phyloP scores from a whole-genome alignment of 1,139 yeast species.

The Tardiomyces depauwii region DNA sequence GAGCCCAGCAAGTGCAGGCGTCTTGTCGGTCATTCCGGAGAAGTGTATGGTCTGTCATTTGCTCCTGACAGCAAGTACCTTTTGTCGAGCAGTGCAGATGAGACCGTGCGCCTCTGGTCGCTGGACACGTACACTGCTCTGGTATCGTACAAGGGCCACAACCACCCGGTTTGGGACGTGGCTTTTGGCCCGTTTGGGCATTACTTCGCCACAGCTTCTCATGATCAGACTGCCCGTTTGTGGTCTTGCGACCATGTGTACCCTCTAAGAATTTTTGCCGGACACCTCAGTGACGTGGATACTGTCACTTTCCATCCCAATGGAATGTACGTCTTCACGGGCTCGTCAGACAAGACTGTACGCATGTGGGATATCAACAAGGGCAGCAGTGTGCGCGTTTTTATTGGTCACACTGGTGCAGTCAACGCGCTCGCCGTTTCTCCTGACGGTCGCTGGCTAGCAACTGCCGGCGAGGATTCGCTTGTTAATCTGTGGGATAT shows the following conservation, averaged over 20 bases:
- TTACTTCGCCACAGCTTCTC: conserved; percentile 94
- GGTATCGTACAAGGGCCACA: conserved; percentile 93
- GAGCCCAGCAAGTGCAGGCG: conserved; percentile 37
- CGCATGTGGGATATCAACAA: conserved; percentile 96
- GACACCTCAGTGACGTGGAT: conserved; percentile 94
- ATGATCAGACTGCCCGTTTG: conserved; percentile 92
- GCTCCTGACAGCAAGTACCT: conserved; percentile 83
- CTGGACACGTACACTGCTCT: conserved; percentile 80
- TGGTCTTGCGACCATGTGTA: conserved; percentile 99
- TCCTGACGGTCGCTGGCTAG: conserved; percentile 96
- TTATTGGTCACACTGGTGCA: conserved; percentile 88
- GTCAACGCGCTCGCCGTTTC: conserved; percentile 79
- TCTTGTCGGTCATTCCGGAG: conserved; percentile 86
- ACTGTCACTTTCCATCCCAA: conserved; percentile 94
- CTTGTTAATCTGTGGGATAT: conserved; percentile 89
- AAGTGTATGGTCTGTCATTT: conserved; percentile 83
- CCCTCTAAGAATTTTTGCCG: conserved; percentile 92
- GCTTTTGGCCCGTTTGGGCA: conserved; percentile 91
- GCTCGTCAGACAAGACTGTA: conserved; percentile 90
- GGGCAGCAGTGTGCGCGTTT: conserved; percentile 87
- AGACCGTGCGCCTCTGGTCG: conserved; percentile 89
- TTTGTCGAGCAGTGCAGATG: conserved; percentile 81
- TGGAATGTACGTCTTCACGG: conserved; percentile 86
- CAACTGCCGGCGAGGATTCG: conserved; percentile 92
- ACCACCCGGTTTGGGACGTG: conserved; percentile 96